Base-by-base conservation (phyloP, 148 eudicot species). In the Fallopia convolvulus region DNA sequence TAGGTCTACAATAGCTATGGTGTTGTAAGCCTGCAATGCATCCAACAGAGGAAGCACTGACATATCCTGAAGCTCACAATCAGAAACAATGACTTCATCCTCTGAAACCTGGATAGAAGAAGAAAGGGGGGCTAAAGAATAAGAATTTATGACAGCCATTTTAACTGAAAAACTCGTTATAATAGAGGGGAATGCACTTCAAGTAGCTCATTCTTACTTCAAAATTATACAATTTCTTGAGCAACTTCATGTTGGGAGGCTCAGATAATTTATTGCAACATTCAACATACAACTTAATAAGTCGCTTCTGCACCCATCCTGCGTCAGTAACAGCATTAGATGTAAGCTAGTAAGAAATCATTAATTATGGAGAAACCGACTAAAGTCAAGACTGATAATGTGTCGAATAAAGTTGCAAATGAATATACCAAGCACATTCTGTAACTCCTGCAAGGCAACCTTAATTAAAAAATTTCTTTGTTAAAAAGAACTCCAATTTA, bases 281-380 rank as follows among this genome's bases (percentile, higher is more conserved):
- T 72, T 93, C 93, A 53, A 93, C 76, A 72, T 96, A 96, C 72
- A 83, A 77, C 80, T 93, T 96, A 86, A 96, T 90, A 83, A 93
- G 71, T 75, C 87, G 87, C 84, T 90, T 96, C 80, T 91, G 94
- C 79, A 88, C 92, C 92, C 96, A 91, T 78, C 86, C 98, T 93
- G 90, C 76, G 75, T 68, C 39, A 68, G 44, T 5, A 68, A 36
- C 70, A 63, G 68, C 79, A 75, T 60, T 46, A 61, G 50, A 63
- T 50, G 47, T 23, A 74, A 74, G 53, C 30, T 48, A 21, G 56
- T 58, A 30, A 32, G 53, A 39, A 39, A 36, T 68, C 42, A 68
- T 17, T 68, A 39, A 68, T 36, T 42, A 68, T 17, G 0, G 42
- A 36, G 72, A 36, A 68, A 68, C 70, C 6, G 70, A 55, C 40